Evolutionary conservation across 1,284 basidiomycete genomes (phyloP).

Genomic region (Apiotrichum porosum): DNA sequence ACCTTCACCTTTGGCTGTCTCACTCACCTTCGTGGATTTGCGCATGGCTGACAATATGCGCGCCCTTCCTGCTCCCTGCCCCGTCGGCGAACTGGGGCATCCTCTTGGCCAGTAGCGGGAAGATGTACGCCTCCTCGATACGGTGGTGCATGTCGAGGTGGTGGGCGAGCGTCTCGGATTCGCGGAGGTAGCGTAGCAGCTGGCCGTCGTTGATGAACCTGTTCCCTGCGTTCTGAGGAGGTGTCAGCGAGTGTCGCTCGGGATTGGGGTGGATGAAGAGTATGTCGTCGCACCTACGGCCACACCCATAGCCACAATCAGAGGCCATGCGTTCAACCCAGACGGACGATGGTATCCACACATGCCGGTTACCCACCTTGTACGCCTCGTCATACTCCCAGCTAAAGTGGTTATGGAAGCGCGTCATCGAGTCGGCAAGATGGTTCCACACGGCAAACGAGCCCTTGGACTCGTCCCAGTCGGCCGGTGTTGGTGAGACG

Average conservation of each 20-base stretch:
- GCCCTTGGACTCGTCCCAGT: too few species aligned
- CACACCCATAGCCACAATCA: too few species aligned
- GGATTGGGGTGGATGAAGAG: too few species aligned
- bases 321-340: too few species aligned
- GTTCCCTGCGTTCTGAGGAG: slow-evolving; percentile 56
- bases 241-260: too few species aligned
- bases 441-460: slow-evolving; percentile 18
- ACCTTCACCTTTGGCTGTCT: too few species aligned
- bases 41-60: slow-evolving; percentile 59
- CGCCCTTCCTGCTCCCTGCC: slow-evolving; percentile 38
- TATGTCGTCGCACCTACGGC: too few species aligned
- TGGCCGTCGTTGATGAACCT: slow-evolving; percentile 53
- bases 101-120: slow-evolving; percentile 59
- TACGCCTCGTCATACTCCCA: slow-evolving; percentile 42
- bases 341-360: too few species aligned
- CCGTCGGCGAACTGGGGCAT: slow-evolving; percentile 58
- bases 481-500: too few species aligned
- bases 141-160: slow-evolving; percentile 64
- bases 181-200: slow-evolving; percentile 52
- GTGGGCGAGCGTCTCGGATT: slow-evolving; percentile 51
- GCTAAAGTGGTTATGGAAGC: slow-evolving; percentile 42
- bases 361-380: too few species aligned
- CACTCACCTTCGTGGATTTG: slow-evolving; percentile 61
- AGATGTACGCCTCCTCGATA: slow-evolving; percentile 54
- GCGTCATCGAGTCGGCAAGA: slow-evolving; percentile 42